Conservation (phyloP, 768 basidiomycete species). For the Lactarius tabidus region DNA sequence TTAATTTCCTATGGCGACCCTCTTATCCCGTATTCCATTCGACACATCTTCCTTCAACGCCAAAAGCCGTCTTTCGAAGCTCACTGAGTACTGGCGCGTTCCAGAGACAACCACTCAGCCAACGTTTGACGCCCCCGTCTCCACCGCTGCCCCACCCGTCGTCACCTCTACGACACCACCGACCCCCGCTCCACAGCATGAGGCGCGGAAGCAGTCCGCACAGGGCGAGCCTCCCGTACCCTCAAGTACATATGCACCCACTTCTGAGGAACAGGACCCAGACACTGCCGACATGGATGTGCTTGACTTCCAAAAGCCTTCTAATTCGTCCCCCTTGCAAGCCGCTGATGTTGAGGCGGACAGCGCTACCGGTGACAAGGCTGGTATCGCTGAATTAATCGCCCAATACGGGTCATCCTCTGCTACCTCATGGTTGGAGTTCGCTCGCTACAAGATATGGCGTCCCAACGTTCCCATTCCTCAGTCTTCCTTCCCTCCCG, state of each 20-base stretch:
- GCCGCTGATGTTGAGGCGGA: constrained; percentile 12
- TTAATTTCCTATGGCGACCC: constrained; percentile 10
- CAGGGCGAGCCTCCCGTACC: not conserved
- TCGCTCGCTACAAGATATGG: constrained; percentile 44
- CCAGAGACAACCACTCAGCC: not conserved
- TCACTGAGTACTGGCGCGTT: constrained; percentile 1
- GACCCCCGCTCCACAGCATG: not conserved
- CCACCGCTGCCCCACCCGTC: not conserved
- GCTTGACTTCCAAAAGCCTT: constrained; percentile 15
- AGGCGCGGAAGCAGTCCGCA: not conserved
- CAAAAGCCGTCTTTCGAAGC: not conserved
- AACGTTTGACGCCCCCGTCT: not conserved
- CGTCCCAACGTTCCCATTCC: constrained; percentile 61
- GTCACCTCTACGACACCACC: not conserved
- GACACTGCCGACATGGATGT: constrained; percentile 3
- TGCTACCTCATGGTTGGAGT: constrained; percentile 68
- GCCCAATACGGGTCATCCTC: constrained; percentile 64
- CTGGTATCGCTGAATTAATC: constrained; percentile 39
- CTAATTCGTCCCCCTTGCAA: not conserved
- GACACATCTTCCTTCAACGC: constrained; percentile 4
- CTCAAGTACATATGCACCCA: too few species aligned
- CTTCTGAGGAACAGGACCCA: not conserved
- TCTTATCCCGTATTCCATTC: constrained; percentile 16
- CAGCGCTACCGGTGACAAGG: constrained; percentile 19
- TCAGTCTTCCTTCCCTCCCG: constrained; percentile 49